Evolutionary conservation across 23 red algal genomes (phyloP).

Genomic region (Agarophyton chilense): DNA sequence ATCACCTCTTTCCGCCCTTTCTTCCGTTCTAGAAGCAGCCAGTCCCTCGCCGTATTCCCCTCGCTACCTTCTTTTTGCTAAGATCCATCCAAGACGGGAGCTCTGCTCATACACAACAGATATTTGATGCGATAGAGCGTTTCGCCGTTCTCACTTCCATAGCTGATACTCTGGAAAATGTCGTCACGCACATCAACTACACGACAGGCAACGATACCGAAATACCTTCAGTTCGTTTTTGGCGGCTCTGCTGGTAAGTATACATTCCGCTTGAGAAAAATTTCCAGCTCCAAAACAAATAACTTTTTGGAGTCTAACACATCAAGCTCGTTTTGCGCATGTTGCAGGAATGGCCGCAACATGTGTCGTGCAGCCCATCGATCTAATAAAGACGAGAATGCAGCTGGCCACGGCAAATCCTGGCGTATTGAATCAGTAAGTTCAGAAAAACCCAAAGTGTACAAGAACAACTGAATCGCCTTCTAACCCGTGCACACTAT

Average conservation of each 20-base stretch:
- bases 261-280: background rate
- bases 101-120: background rate
- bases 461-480: background rate
- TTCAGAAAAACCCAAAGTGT: background rate
- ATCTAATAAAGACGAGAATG: conserved; percentile 94
- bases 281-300: background rate
- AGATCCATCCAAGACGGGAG: background rate
- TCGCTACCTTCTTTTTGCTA: background rate
- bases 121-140: background rate
- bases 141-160: background rate
- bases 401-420: conserved; percentile 72
- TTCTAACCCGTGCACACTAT: background rate
- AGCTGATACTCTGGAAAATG: background rate
- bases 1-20: background rate
- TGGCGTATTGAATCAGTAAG: conserved; percentile 64
- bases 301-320: background rate
- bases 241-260: conserved; percentile 74
- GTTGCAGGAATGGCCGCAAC: conserved; percentile 89
- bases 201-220: conserved; percentile 53
- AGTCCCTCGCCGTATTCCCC: too few relatives aligned
- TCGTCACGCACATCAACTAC: background rate
- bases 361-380: conserved; percentile 89
- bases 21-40: background rate
- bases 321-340: background rate
- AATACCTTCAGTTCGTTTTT: conserved; percentile 92